phyloP scores from a whole-genome alignment of 192 early-diverging fungal genomes.

The Chytriomyces sp. region DNA sequence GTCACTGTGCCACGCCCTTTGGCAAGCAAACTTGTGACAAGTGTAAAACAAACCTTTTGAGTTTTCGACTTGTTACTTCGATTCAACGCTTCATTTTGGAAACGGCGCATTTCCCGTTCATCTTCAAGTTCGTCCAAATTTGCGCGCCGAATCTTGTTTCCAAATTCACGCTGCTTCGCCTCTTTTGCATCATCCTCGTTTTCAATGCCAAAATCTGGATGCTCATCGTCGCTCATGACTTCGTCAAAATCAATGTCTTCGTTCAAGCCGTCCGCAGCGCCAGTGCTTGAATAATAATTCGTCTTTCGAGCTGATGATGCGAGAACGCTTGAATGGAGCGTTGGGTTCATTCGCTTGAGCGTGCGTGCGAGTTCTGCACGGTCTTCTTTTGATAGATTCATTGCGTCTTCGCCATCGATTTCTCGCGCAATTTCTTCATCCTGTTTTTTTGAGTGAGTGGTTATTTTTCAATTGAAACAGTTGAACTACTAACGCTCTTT shows the following conservation, averaged over 20 bases:
- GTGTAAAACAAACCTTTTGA: conserved; percentile 27
- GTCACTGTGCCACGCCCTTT: no score
- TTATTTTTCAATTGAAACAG: no score
- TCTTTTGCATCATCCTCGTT: conserved; percentile 60
- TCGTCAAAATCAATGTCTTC: conserved; percentile 55
- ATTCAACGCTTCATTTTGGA: conserved; percentile 19
- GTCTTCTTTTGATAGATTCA: conserved; percentile 33
- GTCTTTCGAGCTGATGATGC: not conserved
- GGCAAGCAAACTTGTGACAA: not conserved
- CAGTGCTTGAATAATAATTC: not conserved
- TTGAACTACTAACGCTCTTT: no score
- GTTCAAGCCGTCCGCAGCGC: conserved; percentile 33
- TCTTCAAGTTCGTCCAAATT: conserved; percentile 45
- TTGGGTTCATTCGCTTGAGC: conserved; percentile 17
- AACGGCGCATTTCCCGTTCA: conserved; percentile 34
- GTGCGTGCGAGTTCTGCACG: not conserved
- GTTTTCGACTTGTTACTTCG: conserved; percentile 8
- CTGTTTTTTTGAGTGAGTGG: not conserved
- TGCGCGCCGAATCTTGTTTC: conserved; percentile 32
- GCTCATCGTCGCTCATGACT: conserved; percentile 56
- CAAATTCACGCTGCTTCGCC: conserved; percentile 48
- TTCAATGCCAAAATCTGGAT: conserved; percentile 55
- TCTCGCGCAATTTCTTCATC: conserved; percentile 15
- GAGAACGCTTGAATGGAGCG: not conserved
- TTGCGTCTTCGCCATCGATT: conserved; percentile 29